Percentiles rank a stretch among this genome's conserved stretches.
phyloP scores from a whole-genome alignment of 2,329 filamentous ascomycete species.

The Cladosporium sphaerospermum region DNA sequence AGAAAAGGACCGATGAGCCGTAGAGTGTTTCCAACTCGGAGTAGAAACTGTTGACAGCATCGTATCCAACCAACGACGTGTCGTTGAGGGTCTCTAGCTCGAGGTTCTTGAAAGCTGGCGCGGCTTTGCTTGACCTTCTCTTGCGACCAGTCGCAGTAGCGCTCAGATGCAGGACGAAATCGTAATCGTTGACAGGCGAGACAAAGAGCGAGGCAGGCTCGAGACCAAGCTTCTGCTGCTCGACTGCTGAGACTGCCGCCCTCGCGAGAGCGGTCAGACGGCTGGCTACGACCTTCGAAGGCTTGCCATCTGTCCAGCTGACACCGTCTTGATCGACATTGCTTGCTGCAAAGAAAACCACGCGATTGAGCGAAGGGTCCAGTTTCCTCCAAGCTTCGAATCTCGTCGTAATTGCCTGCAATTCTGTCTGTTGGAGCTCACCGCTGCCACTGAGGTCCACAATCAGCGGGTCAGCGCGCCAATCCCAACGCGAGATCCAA shows the following conservation, averaged over 20 bases:
- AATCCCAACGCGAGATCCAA: conserved; percentile 84
- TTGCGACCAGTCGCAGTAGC: conserved; percentile 36
- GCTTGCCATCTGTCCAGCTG: conserved; percentile 68
- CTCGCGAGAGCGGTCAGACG: conserved; percentile 77
- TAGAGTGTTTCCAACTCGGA: conserved; percentile 63
- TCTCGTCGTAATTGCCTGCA: conserved; percentile 58
- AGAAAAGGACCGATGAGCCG: conserved; percentile 67
- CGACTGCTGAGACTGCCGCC: conserved; percentile 59
- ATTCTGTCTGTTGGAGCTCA: conserved; percentile 56
- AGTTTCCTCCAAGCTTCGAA: conserved; percentile 81
- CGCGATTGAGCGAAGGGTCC: conserved; percentile 80
- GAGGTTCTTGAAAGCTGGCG: conserved; percentile 73
- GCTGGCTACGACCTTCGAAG: conserved; percentile 74
- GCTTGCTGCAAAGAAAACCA: conserved; percentile 74
- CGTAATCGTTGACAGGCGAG: conserved; percentile 69
- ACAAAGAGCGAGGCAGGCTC: conserved; percentile 60
- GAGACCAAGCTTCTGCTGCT: conserved; percentile 24
- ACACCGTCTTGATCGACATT: conserved; percentile 71
- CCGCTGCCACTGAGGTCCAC: conserved; percentile 55
- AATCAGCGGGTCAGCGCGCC: conserved; percentile 75
- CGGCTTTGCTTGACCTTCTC: conserved; percentile 34
- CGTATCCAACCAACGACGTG: conserved; percentile 45
- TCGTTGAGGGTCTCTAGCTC: conserved; percentile 48
- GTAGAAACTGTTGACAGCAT: conserved; percentile 59
- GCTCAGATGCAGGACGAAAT: conserved; percentile 73